A percentile compares a stretch with the other conserved stretches of the same genome.
phyloP scores from a whole-genome alignment of 225 moss, liverwort and hornwort genomes.

The Thuidium tamariscinum region DNA sequence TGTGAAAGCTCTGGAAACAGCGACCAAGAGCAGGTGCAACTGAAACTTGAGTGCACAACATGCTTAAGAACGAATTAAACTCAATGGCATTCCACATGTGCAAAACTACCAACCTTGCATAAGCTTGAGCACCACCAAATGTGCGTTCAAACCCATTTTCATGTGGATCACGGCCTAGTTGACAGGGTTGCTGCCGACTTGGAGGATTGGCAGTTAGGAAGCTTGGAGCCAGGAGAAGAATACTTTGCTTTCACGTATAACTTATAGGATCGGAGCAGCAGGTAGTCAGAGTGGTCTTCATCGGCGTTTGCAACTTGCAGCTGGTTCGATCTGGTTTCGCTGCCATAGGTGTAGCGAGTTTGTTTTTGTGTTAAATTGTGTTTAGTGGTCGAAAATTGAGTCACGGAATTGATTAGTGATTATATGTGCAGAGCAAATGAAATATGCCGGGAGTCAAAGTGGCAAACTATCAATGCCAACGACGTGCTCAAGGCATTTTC shows the following conservation, averaged over 20 bases:
- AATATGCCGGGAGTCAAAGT: constrained; percentile 85
- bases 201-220: neutral
- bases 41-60: neutral
- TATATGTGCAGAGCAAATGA: constrained; percentile 70
- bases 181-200: neutral
- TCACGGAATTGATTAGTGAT: neutral
- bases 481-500: constrained; percentile 84
- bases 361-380: neutral
- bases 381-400: neutral
- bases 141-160: neutral
- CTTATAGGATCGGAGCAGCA: neutral
- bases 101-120: neutral
- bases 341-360: neutral
- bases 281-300: neutral
- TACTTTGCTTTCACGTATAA: neutral
- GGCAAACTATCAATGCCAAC: constrained; percentile 85
- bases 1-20: neutral
- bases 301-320: no score
- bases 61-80: neutral
- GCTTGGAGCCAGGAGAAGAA: neutral
- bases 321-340: neutral
- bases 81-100: neutral
- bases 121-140: neutral
- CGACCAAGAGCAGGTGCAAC: neutral
- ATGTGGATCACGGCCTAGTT: neutral